Conservation (phyloP, 1,284 basidiomycete species). For the Puccinia novopanici region DNA sequence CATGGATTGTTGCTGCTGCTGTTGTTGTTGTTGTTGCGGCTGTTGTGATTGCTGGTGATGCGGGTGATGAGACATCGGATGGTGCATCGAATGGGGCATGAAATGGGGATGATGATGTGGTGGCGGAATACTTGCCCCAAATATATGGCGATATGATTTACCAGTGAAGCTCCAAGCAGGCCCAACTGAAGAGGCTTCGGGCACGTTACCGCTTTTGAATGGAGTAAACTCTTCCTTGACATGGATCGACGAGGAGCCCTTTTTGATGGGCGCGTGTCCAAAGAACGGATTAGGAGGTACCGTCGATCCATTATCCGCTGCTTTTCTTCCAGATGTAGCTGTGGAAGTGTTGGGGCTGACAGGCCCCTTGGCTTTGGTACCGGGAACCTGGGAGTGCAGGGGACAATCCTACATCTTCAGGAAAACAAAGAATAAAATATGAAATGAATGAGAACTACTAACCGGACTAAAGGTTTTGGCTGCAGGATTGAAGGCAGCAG, state of each 20-base stretch:
- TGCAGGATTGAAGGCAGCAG: constrained; percentile 55
- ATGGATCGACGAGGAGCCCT: constrained; percentile 40
- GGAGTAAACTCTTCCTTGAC: constrained; percentile 50
- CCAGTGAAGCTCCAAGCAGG: constrained; percentile 42
- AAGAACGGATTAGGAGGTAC: constrained; percentile 41
- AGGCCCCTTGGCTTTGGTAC: constrained; percentile 6
- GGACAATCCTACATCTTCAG: background rate
- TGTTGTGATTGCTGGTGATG: constrained; percentile 25
- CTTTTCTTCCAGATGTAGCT: constrained; percentile 16
- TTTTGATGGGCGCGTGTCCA: constrained; percentile 38
- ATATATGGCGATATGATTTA: constrained; percentile 37
- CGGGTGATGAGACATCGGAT: constrained; percentile 28
- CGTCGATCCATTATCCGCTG: constrained; percentile 15
- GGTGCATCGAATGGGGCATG: constrained; percentile 33
- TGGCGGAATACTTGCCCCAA: constrained; percentile 40
- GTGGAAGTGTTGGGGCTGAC: constrained; percentile 10
- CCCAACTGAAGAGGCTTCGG: constrained; percentile 41
- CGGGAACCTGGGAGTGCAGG: background rate
- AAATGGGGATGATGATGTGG: constrained; percentile 35
- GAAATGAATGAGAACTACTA: too few relatives aligned
- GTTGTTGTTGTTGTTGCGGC: constrained; percentile 11
- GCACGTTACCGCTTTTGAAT: constrained; percentile 39
- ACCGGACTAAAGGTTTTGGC: constrained; percentile 56
- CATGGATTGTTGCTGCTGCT: constrained; percentile 10
- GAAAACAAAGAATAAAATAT: background rate